A percentile compares a stretch with the other conserved stretches of the same genome.
These are phyloP conservation scores for Suillus subaureus DNA, from an alignment of 768 basidiomycete genomes.

Conservation along the genomic window DNA sequence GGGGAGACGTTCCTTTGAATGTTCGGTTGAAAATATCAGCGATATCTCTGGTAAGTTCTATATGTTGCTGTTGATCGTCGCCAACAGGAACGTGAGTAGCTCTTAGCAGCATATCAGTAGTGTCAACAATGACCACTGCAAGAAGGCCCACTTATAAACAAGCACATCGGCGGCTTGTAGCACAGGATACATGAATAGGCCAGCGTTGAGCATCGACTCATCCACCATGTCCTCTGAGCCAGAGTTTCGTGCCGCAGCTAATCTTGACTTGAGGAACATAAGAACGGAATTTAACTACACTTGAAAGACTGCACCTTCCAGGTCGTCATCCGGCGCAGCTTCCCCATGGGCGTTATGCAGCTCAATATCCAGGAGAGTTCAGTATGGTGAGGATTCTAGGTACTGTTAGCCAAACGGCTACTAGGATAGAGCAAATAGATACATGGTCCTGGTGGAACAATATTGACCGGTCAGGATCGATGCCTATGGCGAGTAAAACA, in stretches of 20 bases:
- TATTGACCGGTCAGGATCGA: slow-evolving; percentile 73
- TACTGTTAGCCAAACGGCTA: slow-evolving; percentile 43
- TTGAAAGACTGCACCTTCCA: slow-evolving; percentile 73
- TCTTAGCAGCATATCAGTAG: slow-evolving; percentile 38
- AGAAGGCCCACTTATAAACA: slow-evolving; percentile 64
- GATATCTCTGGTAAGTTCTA: slow-evolving; percentile 85
- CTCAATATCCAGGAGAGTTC: slow-evolving; percentile 91
- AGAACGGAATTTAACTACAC: not conserved
- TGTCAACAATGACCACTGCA: not conserved
- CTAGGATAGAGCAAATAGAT: slow-evolving; percentile 39
- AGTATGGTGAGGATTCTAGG: slow-evolving; percentile 78
- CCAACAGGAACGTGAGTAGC: slow-evolving; percentile 95
- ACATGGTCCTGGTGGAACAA: slow-evolving; percentile 93
- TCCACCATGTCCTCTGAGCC: slow-evolving; percentile 76
- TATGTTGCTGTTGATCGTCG: slow-evolving; percentile 94
- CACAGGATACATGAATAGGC: slow-evolving; percentile 90
- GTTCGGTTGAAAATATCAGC: slow-evolving; percentile 81
- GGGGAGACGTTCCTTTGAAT: slow-evolving; percentile 45
- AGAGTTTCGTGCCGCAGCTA: slow-evolving; percentile 75
- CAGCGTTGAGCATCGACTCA: slow-evolving; percentile 80
- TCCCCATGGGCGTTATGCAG: slow-evolving; percentile 82
- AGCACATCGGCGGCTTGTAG: slow-evolving; percentile 94
- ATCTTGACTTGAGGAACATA: slow-evolving; percentile 55
- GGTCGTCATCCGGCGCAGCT: slow-evolving; percentile 88
- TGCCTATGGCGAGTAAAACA: slow-evolving; percentile 79